Base-by-base conservation (phyloP, 2,329 filamentous ascomycete genomes). In the Diaporthe batatas region DNA sequence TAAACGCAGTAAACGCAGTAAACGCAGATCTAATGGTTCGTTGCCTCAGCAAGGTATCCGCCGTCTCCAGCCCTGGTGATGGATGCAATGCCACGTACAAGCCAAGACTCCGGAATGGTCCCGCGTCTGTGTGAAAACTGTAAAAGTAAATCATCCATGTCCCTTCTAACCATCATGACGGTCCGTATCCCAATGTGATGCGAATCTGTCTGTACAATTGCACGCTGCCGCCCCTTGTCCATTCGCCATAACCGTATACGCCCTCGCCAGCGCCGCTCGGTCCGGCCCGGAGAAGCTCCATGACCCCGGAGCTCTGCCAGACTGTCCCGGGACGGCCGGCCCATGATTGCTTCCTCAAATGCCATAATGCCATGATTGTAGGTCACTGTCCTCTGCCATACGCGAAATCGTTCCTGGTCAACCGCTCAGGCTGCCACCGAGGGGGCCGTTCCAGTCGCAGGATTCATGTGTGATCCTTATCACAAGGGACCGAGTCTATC, bases 401-500 rank as follows among this genome's bases (percentile, higher is more conserved):
- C 44, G 21, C 62, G 62, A 36, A 7, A 12, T 12, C 18, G 29
- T 11, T 29, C 42, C 29, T 7, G 6, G 18, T 18, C 36, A 2
- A 2, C 44, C 21, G 14, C 42, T 18, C 29, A 16, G 42, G 11
- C 42, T 65, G 39, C 34, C 12, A 6, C 29, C n/a, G 42, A 6
- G 6, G 29, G 23, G 18, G 29, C 11, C 42, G 16, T 21, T 14
- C 7, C 47, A 12, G n/a, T 62, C 23, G n/a, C 18, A 42, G 42
- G 14, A 14, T 25, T 18, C 14, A n/a, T n/a, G 29, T 39, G 54
- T 6, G 5, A 39, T 23, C 34, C 29, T 18, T n/a, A 4, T 10
- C 29, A 7, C 6, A 32, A 7, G 32, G 16, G 34, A 18, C 32
- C 14, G 29, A 23, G 47, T 58, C 74, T 76, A 81, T 51, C 76